phyloP scores from a whole-genome alignment of 2,329 filamentous ascomycete species.

The Orbilia ellipsospora region DNA sequence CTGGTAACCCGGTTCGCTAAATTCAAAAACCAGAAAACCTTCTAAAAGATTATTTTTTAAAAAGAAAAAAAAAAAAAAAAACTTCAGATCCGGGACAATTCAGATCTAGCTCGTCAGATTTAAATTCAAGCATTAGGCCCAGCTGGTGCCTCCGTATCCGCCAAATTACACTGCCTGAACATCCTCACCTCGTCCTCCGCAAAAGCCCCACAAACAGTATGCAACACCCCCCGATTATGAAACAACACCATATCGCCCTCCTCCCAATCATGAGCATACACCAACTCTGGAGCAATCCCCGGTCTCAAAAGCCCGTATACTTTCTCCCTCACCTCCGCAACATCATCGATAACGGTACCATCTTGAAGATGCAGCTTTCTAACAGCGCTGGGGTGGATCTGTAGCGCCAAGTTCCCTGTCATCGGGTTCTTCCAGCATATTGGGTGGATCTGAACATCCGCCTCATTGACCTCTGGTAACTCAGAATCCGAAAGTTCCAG shows the following conservation, averaged over 20 bases:
- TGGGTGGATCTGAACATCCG: conserved; percentile 77
- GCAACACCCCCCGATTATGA: conserved; percentile 79
- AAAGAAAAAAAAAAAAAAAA: conserved; percentile 15
- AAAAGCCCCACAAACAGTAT: conserved; percentile 81
- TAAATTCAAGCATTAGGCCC: conserved; percentile 63
- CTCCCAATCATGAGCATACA: conserved; percentile 81
- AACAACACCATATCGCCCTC: conserved; percentile 81
- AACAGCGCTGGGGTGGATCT: conserved; percentile 78
- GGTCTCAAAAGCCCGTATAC: conserved; percentile 78
- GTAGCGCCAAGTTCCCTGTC: conserved; percentile 75
- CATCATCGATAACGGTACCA: conserved; percentile 75
- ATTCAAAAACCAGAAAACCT: conserved; percentile 23
- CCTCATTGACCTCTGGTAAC: conserved; percentile 73
- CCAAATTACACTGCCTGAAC: conserved; percentile 83
- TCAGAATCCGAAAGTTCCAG: conserved; percentile 71
- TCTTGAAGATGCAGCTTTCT: conserved; percentile 75
- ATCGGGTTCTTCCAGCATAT: conserved; percentile 82
- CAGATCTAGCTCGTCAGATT: too few species aligned
- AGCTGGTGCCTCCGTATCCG: conserved; percentile 70
- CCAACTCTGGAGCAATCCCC: conserved; percentile 74
- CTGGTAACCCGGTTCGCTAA: conserved; percentile 53
- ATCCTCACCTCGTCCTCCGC: conserved; percentile 77
- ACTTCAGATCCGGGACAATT: background rate
- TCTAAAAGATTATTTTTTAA: background rate
- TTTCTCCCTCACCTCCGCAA: conserved; percentile 74